Conservation (phyloP, 2,329 filamentous ascomycete genomes). For the Stemphylium lycopersici region DNA sequence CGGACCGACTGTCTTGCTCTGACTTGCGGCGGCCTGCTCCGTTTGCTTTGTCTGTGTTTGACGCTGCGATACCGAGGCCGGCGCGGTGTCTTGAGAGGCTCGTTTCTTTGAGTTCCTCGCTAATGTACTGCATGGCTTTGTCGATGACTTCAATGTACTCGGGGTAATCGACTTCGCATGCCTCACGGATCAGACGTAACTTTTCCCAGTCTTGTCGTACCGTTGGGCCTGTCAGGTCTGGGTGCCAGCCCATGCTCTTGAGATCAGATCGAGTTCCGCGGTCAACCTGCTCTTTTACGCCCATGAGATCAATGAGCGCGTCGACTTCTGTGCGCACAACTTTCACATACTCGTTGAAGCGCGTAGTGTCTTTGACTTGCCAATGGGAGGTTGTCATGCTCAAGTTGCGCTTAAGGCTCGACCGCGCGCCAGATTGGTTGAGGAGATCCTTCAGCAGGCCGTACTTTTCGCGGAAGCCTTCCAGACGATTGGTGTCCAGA, state of each 20-base stretch:
- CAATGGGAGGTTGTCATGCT: conserved; percentile 48
- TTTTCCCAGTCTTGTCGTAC: conserved; percentile 49
- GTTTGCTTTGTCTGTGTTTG: conserved; percentile 9
- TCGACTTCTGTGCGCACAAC: conserved; percentile 53
- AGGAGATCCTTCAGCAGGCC: conserved; percentile 50
- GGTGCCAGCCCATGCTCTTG: conserved; percentile 56
- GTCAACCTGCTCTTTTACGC: conserved; percentile 53
- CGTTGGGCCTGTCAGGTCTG: conserved; percentile 47
- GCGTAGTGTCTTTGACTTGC: conserved; percentile 50
- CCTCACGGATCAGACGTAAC: conserved; percentile 53
- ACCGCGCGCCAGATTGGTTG: conserved; percentile 39
- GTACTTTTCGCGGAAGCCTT: conserved; percentile 54
- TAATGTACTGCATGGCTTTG: conserved; percentile 53
- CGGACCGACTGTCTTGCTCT: conserved; percentile 26
- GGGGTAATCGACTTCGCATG: conserved; percentile 52
- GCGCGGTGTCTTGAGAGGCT: conserved; percentile 27
- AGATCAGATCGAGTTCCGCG: conserved; percentile 54
- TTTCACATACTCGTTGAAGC: conserved; percentile 51
- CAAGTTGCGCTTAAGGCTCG: conserved; percentile 42
- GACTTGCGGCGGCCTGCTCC: conserved; percentile 30
- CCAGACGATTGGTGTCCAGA: conserved; percentile 53
- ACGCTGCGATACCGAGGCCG: conserved; percentile 18
- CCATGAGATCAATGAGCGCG: conserved; percentile 51
- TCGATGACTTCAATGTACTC: conserved; percentile 53
- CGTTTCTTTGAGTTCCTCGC: conserved; percentile 40